Conservation (phyloP, 2,329 filamentous ascomycete species). For the Aureobasidium vineae region DNA sequence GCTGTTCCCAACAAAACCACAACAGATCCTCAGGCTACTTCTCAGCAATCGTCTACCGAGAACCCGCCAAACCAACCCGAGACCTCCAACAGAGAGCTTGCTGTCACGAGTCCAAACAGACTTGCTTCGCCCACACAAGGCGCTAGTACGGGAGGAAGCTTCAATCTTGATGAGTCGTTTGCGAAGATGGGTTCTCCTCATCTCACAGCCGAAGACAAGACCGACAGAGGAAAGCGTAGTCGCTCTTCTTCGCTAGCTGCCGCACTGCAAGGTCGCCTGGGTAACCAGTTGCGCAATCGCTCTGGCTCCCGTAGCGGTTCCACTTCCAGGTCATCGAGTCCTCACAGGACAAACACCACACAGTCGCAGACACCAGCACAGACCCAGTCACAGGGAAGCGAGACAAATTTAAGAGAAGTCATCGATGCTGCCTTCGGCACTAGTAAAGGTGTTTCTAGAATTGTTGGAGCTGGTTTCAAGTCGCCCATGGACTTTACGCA, state of each 20-base stretch:
- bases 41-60: not conserved
- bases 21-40: constrained; percentile 3
- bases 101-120: constrained; percentile 1
- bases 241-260: constrained; percentile 26
- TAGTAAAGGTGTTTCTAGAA: constrained; percentile 40
- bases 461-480: constrained; percentile 38
- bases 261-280: constrained; percentile 26
- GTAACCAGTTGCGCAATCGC: not conserved
- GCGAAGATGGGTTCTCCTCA: constrained; percentile 27
- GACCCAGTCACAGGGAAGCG: not conserved
- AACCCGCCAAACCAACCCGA: not conserved
- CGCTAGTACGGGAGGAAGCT: constrained; percentile 16
- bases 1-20: constrained; percentile 25
- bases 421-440: constrained; percentile 35
- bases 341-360: not conserved
- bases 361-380: not conserved
- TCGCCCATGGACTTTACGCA: constrained; percentile 62
- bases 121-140: not conserved
- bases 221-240: constrained; percentile 3
- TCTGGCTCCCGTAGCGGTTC: constrained; percentile 17
- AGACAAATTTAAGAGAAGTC: constrained; percentile 6
- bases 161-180: constrained; percentile 30
- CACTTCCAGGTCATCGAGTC: not conserved
- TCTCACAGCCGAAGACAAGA: constrained; percentile 10
- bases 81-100: constrained; percentile 7